Evolutionary conservation across 805 yeast genomes (phyloP).

Genomic region (Kazachstania taianensis): DNA sequence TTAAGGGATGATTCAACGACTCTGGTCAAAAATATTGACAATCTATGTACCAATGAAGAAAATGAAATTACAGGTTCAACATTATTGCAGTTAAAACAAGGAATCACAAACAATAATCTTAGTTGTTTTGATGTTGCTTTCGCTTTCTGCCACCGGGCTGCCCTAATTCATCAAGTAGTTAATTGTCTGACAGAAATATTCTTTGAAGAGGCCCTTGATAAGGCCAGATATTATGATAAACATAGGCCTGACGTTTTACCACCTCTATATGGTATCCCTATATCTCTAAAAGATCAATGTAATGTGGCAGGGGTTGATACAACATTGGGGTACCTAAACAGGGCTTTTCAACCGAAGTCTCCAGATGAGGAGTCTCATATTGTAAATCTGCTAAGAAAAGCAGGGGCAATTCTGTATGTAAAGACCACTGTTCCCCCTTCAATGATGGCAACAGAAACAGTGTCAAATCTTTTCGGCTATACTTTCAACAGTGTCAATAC

Average conservation of each 20-base stretch:
- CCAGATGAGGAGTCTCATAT: conserved; percentile 14
- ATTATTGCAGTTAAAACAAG: conserved; percentile 7
- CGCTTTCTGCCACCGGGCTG: conserved; percentile 49
- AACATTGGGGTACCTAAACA: conserved; percentile 15
- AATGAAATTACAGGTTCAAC: conserved; percentile 14
- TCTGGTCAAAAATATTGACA: conserved; percentile 10
- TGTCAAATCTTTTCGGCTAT: conserved; percentile 44
- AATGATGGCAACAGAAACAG: conserved; percentile 51
- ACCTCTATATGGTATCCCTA: conserved; percentile 58
- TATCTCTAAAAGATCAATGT: conserved; percentile 42
- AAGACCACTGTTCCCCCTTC: conserved; percentile 54
- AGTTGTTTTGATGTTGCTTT: conserved; percentile 10
- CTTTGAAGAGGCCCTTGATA: conserved; percentile 50
- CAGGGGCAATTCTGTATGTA: conserved; percentile 49
- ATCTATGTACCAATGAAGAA: conserved; percentile 9
- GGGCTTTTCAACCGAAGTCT: conserved; percentile 11
- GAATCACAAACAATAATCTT: conserved; percentile 2
- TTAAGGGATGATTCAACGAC: conserved; percentile 7
- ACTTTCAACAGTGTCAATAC: conserved; percentile 44
- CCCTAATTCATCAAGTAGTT: conserved; percentile 43
- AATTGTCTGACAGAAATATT: conserved; percentile 31
- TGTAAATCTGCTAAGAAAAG: conserved; percentile 13
- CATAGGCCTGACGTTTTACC: conserved; percentile 43
- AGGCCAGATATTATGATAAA: conserved; percentile 14
- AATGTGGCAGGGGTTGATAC: conserved; percentile 18